A percentile compares a stretch with the other conserved stretches of the same genome.
Conservation (phyloP, 306 rosid species). For the Quillaja saponaria region DNA sequence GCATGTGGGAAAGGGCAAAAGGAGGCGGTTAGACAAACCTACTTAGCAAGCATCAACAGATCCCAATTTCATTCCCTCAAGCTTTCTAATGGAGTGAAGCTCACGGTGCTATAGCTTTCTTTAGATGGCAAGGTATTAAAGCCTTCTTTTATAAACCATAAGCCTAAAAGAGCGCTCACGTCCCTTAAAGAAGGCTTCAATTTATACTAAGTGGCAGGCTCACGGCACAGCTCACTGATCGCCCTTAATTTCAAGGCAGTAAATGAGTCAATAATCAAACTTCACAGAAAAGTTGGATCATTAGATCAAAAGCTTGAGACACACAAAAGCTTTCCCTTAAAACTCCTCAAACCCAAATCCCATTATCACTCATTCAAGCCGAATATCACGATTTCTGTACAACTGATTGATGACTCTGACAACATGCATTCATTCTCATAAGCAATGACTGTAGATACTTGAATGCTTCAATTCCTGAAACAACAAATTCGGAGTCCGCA, state of each 20-base stretch:
- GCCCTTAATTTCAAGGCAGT: slow-evolving; percentile 29
- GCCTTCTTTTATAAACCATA: slow-evolving; percentile 34
- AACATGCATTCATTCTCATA: slow-evolving; percentile 31
- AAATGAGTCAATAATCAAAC: slow-evolving; percentile 31
- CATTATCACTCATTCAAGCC: slow-evolving; percentile 35
- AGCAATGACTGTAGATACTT: no score
- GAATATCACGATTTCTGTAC: slow-evolving; percentile 26
- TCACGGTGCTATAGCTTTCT: slow-evolving; percentile 47
- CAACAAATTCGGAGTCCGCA: no score
- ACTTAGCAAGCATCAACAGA: slow-evolving; percentile 30
- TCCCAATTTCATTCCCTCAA: slow-evolving; percentile 47
- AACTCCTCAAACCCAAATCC: slow-evolving; percentile 38
- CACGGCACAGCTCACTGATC: slow-evolving; percentile 37
- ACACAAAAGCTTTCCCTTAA: slow-evolving; percentile 28
- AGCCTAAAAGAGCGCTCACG: slow-evolving; percentile 37
- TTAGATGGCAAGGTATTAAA: slow-evolving; percentile 73
- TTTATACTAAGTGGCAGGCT: slow-evolving; percentile 33
- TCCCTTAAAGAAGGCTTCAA: slow-evolving; percentile 42
- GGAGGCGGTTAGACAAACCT: slow-evolving; percentile 40
- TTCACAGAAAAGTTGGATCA: slow-evolving; percentile 35
- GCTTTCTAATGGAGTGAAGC: slow-evolving; percentile 44
- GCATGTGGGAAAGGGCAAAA: slow-evolving; percentile 20
- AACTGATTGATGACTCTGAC: slow-evolving; percentile 35
- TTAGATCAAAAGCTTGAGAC: slow-evolving; percentile 36
- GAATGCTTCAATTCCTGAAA: slow-evolving; percentile 41